These are phyloP conservation scores for Trichosporon sp. DNA, from an alignment of 1,284 basidiomycete genomes.

Conservation along the genomic window DNA sequence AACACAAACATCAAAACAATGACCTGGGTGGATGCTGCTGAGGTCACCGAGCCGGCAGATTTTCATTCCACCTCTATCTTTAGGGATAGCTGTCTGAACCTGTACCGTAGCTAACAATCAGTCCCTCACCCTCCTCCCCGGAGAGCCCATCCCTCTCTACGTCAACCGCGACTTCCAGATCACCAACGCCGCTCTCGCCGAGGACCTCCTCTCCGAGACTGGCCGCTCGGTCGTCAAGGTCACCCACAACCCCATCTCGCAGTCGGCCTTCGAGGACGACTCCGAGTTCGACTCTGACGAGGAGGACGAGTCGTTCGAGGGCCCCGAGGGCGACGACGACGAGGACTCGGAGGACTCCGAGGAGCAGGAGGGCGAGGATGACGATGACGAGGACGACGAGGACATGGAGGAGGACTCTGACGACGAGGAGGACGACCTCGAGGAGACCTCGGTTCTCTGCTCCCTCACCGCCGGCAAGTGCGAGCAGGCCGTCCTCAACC, in stretches of 20 bases:
- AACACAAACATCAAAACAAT: background rate
- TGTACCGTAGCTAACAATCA: slow-evolving; percentile 8
- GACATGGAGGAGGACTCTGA: slow-evolving; percentile 51
- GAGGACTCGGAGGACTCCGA: slow-evolving; percentile 51
- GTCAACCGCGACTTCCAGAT: slow-evolving; percentile 71
- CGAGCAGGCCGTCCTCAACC: slow-evolving; percentile 71
- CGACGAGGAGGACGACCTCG: slow-evolving; percentile 38
- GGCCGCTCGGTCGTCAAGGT: slow-evolving; percentile 77
- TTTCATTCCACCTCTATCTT: background rate
- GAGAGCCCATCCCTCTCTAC: slow-evolving; percentile 58
- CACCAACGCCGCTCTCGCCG: slow-evolving; percentile 77
- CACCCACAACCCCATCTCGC: slow-evolving; percentile 55
- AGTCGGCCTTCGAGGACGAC: slow-evolving; percentile 52
- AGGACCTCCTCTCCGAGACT: slow-evolving; percentile 61
- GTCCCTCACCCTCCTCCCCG: slow-evolving; percentile 37
- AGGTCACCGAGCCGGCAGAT: background rate
- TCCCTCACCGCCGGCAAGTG: slow-evolving; percentile 56
- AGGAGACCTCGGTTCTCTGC: slow-evolving; percentile 53
- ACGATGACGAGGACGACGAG: slow-evolving; percentile 47
- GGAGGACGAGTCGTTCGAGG: slow-evolving; percentile 40
- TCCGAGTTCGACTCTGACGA: slow-evolving; percentile 51
- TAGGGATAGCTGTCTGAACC: no score
- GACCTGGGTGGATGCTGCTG: background rate
- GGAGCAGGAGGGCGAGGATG: slow-evolving; percentile 51
- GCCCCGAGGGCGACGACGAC: slow-evolving; percentile 41